phyloP scores from a whole-genome alignment of 139 green algal species.

The Pycnococcus provasolii region DNA sequence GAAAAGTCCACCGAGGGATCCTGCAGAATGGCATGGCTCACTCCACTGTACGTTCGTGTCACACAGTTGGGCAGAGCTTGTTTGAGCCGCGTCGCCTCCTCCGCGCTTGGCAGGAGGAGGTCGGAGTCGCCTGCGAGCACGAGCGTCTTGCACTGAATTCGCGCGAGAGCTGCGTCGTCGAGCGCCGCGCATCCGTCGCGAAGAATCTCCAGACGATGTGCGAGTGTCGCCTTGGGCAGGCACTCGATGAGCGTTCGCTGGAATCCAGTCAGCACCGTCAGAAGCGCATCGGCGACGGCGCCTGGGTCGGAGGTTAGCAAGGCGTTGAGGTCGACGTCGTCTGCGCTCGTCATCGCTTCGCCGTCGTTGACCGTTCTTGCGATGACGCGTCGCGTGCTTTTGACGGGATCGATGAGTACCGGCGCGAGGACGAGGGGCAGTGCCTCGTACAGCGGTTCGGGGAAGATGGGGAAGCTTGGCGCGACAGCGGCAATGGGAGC shows the following conservation, averaged over 20 bases:
- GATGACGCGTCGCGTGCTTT: not conserved
- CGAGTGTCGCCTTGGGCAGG: constrained; percentile 20
- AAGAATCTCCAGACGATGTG: constrained; percentile 16
- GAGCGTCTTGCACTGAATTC: not conserved
- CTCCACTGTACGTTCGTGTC: constrained; percentile 9
- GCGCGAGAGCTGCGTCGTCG: not conserved
- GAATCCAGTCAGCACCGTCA: not conserved
- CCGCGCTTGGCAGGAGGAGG: constrained; percentile 20
- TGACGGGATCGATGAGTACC: constrained; percentile 21
- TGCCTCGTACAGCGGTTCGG: constrained; percentile 10
- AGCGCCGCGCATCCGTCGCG: constrained; percentile 6
- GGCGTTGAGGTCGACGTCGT: not conserved
- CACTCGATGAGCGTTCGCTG: constrained; percentile 3
- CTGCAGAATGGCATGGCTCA: constrained; percentile 30
- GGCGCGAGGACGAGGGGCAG: constrained; percentile 23
- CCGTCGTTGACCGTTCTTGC: not conserved
- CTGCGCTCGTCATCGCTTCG: not conserved
- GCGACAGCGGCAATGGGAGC: constrained; percentile 15
- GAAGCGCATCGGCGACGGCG: not conserved
- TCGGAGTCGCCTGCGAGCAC: constrained; percentile 22
- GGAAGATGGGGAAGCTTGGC: constrained; percentile 15
- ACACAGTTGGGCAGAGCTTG: constrained; percentile 10
- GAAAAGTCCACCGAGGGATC: constrained; percentile 9
- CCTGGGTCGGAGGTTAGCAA: not conserved
- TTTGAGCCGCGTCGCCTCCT: constrained; percentile 28